These are phyloP conservation scores for Pterocarpus macrocarpus DNA, from an alignment of 306 rosid species.

Conservation along the genomic window DNA sequence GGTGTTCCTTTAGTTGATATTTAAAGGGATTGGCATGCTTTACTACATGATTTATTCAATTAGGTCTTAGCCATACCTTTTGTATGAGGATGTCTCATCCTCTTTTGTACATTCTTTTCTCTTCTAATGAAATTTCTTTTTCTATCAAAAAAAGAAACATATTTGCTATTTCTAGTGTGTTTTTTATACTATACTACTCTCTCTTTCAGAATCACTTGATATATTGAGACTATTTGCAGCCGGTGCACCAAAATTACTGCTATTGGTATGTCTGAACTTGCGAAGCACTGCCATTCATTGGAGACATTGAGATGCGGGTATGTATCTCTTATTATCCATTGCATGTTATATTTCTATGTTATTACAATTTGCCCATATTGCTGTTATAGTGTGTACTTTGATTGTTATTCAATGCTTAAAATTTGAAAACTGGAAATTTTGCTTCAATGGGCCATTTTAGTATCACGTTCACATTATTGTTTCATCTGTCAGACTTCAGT, in stretches of 20 bases:
- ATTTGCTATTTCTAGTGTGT: conserved; percentile 30
- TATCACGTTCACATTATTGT: conserved; percentile 10
- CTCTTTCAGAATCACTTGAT: conserved; percentile 53
- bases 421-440: conserved; percentile 25
- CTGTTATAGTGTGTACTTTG: conserved; percentile 25
- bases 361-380: background rate
- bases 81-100: too few relatives aligned
- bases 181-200: conserved; percentile 42
- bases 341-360: conserved; percentile 22
- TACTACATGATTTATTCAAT: too few relatives aligned
- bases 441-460: conserved; percentile 28
- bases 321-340: conserved; percentile 15
- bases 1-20: too few relatives aligned
- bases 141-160: background rate
- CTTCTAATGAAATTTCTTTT: too few relatives aligned
- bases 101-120: too few relatives aligned
- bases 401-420: background rate
- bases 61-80: too few relatives aligned
- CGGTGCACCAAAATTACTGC: conserved; percentile 76
- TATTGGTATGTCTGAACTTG: conserved; percentile 74
- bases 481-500: conserved; percentile 22
- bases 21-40: too few relatives aligned
- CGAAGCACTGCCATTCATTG: conserved; percentile 74
- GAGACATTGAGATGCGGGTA: conserved; percentile 98
- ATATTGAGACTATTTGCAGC: conserved; percentile 67